Percentiles rank a stretch among this genome's conserved stretches.
phyloP scores from a whole-genome alignment of 2,329 filamentous ascomycete species.

The Huntiella abstrusa region DNA sequence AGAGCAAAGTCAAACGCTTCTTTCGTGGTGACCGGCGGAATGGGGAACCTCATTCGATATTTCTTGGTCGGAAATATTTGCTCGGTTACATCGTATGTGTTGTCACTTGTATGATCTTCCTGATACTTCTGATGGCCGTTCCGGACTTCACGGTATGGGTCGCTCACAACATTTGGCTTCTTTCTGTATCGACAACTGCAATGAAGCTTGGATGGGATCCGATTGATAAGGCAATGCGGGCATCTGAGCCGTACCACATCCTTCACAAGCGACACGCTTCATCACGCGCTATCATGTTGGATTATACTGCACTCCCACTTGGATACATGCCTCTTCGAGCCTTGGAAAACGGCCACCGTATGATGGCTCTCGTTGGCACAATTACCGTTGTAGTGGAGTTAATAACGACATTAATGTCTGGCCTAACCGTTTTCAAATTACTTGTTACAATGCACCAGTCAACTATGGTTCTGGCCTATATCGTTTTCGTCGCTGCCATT shows the following conservation, averaged over 20 bases:
- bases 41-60: conserved; percentile 47
- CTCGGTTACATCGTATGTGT: conserved; percentile 26
- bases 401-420: conserved; percentile 48
- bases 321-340: conserved; percentile 44
- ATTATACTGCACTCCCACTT: conserved; percentile 56
- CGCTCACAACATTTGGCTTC: conserved; percentile 27
- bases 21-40: background rate
- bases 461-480: too few species aligned
- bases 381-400: conserved; percentile 57
- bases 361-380: conserved; percentile 50
- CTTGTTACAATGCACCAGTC: too few species aligned
- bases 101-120: conserved; percentile 30
- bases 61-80: conserved; percentile 34
- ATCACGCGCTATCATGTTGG: conserved; percentile 45
- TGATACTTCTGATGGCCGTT: conserved; percentile 20
- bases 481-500: too few species aligned
- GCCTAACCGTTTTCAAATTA: conserved; percentile 35
- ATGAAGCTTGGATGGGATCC: conserved; percentile 52
- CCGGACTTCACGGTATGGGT: too few species aligned
- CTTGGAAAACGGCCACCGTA: conserved; percentile 41
- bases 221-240: conserved; percentile 49
- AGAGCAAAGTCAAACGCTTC: background rate
- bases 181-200: conserved; percentile 45
- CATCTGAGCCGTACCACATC: conserved; percentile 59
- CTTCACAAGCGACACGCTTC: conserved; percentile 47